Evolutionary conservation across 768 basidiomycete genomes (phyloP).

Genomic region (Leccinum disarticulatum): DNA sequence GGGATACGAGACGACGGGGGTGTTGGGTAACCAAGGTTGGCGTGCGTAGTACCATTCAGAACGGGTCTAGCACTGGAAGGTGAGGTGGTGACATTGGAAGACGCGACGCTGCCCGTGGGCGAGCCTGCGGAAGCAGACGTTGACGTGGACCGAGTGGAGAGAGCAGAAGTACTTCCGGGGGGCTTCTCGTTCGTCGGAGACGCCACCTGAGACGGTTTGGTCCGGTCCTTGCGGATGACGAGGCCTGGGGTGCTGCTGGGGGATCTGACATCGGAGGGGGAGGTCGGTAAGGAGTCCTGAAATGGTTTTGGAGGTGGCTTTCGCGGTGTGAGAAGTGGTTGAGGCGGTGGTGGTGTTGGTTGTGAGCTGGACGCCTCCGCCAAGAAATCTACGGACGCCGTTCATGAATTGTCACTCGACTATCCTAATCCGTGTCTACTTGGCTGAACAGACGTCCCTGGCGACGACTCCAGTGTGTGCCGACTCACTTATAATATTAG

Average conservation of each 20-base stretch:
- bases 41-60: constrained; percentile 9
- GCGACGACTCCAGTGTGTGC: no score
- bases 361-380: constrained; percentile 39
- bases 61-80: constrained; percentile 21
- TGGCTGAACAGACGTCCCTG: no score
- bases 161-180: constrained; percentile 27
- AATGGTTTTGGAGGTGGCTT: constrained; percentile 40
- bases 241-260: constrained; percentile 32
- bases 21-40: constrained; percentile 33
- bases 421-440: no score
- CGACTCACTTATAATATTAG: no score
- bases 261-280: constrained; percentile 27
- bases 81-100: constrained; percentile 19
- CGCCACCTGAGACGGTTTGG: constrained; percentile 28
- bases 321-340: constrained; percentile 20
- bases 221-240: constrained; percentile 54
- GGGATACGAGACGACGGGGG: constrained; percentile 40
- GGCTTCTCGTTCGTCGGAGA: constrained; percentile 27
- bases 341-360: constrained; percentile 19
- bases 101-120: constrained; percentile 24
- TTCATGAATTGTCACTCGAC: constrained; percentile 47
- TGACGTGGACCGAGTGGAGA: constrained; percentile 25
- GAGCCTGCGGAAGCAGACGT: constrained; percentile 20
- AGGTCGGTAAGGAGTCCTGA: constrained; percentile 37
- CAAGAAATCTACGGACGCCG: constrained; percentile 68